phyloP scores from a whole-genome alignment of 768 basidiomycete genomes.

The Tephrocybe sp. region DNA sequence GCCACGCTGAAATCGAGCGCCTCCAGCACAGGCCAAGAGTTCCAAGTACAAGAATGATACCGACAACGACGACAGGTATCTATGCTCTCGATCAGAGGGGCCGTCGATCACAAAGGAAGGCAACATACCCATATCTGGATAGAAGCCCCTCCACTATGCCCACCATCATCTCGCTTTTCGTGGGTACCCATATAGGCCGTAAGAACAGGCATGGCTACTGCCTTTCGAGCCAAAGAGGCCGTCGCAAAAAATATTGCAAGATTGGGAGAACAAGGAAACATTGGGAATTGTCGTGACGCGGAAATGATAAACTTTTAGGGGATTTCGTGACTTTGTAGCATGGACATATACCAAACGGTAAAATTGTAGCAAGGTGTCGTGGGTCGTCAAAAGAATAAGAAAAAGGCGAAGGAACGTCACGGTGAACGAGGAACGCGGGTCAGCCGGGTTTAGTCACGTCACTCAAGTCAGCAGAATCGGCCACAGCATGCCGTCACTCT shows the following conservation, averaged over 20 bases:
- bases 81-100: not conserved
- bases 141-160: not conserved
- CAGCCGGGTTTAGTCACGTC: no score
- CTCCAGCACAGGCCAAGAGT: constrained; percentile 7
- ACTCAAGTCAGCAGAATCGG: no score
- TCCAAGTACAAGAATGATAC: not conserved
- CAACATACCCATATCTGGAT: constrained; percentile 18
- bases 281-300: not conserved
- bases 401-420: no score
- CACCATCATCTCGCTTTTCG: not conserved
- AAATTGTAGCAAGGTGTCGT: no score
- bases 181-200: not conserved
- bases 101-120: not conserved
- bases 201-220: constrained; percentile 13
- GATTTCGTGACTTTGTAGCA: constrained; percentile 5
- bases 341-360: not conserved
- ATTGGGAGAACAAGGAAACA: constrained; percentile 1
- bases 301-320: not conserved
- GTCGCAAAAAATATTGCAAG: constrained; percentile 7
- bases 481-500: no score
- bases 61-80: constrained; percentile 18
- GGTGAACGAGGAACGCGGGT: no score
- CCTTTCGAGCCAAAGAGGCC: constrained; percentile 5
- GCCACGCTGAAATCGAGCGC: not conserved
- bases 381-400: no score